A percentile compares a stretch with the other conserved stretches of the same genome.
phyloP scores from a whole-genome alignment of 495 filamentous ascomycete genomes.

The Aspergillus sclerotioniger region DNA sequence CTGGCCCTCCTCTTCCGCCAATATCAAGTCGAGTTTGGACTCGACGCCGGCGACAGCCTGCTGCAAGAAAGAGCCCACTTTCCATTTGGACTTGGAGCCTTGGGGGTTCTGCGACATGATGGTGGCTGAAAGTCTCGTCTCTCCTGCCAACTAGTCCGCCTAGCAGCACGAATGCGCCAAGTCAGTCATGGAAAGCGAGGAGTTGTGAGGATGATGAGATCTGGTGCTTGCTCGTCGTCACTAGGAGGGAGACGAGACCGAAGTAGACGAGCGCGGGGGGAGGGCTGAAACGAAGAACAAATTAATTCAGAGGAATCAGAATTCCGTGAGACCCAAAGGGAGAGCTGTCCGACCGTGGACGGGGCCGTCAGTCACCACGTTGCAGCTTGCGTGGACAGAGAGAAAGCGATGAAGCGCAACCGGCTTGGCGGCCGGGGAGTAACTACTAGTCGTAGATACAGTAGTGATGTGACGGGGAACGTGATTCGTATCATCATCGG shows the following conservation, averaged over 20 bases:
- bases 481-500: conserved; percentile 8
- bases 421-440: conserved; percentile 20
- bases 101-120: conserved; percentile 42
- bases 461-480: conserved; percentile 2
- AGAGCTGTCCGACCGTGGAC: background rate
- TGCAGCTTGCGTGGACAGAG: conserved; percentile 26
- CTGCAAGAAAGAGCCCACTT: conserved; percentile 73
- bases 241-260: conserved; percentile 9
- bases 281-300: conserved; percentile 5
- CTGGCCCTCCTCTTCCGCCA: conserved; percentile 70
- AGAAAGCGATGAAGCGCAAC: conserved; percentile 11
- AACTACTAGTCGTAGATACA: no score
- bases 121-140: background rate
- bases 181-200: conserved; percentile 24
- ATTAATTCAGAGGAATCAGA: background rate
- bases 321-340: conserved; percentile 1
- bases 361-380: conserved; percentile 10
- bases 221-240: conserved; percentile 20
- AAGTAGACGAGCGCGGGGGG: conserved; percentile 2
- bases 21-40: conserved; percentile 85
- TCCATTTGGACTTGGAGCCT: conserved; percentile 41
- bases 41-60: conserved; percentile 94
- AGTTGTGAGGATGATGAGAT: conserved; percentile 20
- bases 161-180: background rate
- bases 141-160: background rate